Evolutionary conservation across 2,329 filamentous ascomycete genomes (phyloP).

Genomic region (Fusarium drepaniforme): DNA sequence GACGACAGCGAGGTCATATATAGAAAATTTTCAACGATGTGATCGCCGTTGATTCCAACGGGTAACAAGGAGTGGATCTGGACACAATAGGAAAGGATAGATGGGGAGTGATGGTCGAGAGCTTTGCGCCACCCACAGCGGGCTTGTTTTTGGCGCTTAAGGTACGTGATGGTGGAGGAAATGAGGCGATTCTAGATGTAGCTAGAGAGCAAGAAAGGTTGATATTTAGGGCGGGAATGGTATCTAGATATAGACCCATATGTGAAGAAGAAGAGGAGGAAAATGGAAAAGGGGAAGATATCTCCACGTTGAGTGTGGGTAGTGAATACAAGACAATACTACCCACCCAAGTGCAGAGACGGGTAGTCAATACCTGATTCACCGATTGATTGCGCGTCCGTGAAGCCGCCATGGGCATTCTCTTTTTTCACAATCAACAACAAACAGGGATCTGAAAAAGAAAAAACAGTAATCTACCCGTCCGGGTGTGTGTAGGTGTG

Average conservation of each 20-base stretch:
- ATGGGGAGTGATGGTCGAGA: conserved; percentile 28
- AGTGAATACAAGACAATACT: conserved; percentile 22
- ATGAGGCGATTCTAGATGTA: conserved; percentile 15
- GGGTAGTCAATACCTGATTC: conserved; percentile 28
- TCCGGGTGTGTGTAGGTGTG: conserved; percentile 15
- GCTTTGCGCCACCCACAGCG: conserved; percentile 35
- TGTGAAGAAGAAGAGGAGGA: neutral
- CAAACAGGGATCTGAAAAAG: conserved; percentile 19
- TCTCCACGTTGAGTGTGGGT: neutral
- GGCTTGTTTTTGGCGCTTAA: conserved; percentile 19
- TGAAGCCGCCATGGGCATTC: conserved; percentile 11
- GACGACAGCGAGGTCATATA: conserved; percentile 23
- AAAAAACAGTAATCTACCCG: conserved; percentile 23
- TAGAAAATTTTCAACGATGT: conserved; percentile 20
- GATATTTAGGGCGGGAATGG: neutral
- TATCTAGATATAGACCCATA: conserved; percentile 28
- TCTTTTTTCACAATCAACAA: conserved; percentile 18
- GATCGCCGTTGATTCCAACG: conserved; percentile 23
- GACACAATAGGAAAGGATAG: conserved; percentile 34
- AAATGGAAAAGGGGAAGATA: conserved; percentile 6
- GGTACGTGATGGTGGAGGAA: conserved; percentile 11
- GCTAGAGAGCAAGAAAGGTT: conserved; percentile 7
- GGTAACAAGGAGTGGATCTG: conserved; percentile 24
- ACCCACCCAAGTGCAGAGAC: neutral
- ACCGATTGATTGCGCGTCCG: conserved; percentile 28